These are phyloP conservation scores for Marchantia paleacea DNA, from an alignment of 225 moss, liverwort and hornwort genomes.

Conservation along the genomic window DNA sequence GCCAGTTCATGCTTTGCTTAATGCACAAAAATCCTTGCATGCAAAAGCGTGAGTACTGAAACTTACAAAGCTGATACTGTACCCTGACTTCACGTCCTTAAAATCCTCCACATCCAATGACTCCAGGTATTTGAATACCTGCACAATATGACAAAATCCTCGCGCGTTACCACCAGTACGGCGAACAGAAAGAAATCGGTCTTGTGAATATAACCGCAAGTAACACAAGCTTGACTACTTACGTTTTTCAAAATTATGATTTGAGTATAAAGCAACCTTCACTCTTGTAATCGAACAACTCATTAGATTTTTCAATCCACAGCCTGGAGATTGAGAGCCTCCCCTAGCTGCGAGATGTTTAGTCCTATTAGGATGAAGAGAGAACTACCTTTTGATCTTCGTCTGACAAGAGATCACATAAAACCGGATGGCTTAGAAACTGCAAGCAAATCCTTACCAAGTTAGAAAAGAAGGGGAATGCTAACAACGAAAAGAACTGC, in stretches of 20 bases:
- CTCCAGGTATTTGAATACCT: conserved; percentile 96
- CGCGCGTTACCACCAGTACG: too few species aligned
- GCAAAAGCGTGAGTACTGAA: neutral
- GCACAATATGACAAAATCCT: neutral
- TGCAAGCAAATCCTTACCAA: conserved; percentile 35
- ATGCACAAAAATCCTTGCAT: neutral
- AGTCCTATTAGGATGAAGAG: too few species aligned
- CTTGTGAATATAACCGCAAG: too few species aligned
- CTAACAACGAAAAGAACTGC: neutral
- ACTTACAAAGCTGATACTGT: conserved; percentile 95
- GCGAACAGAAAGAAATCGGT: too few species aligned
- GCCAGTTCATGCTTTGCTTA: too few species aligned
- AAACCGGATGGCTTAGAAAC: conserved; percentile 97
- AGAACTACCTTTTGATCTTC: conserved; percentile 87
- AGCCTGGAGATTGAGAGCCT: too few species aligned
- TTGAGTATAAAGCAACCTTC: too few species aligned
- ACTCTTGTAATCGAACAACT: too few species aligned
- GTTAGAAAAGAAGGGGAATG: neutral
- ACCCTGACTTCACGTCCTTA: conserved; percentile 98
- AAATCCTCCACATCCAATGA: conserved; percentile 97
- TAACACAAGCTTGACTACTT: too few species aligned
- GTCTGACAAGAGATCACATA: conserved; percentile 84
- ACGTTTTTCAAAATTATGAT: too few species aligned
- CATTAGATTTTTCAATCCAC: too few species aligned
- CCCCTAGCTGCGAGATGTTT: too few species aligned